A percentile compares a stretch with the other conserved stretches of the same genome.
phyloP scores from a whole-genome alignment of 352 stramenopile species.

The Pythium periplocum region DNA sequence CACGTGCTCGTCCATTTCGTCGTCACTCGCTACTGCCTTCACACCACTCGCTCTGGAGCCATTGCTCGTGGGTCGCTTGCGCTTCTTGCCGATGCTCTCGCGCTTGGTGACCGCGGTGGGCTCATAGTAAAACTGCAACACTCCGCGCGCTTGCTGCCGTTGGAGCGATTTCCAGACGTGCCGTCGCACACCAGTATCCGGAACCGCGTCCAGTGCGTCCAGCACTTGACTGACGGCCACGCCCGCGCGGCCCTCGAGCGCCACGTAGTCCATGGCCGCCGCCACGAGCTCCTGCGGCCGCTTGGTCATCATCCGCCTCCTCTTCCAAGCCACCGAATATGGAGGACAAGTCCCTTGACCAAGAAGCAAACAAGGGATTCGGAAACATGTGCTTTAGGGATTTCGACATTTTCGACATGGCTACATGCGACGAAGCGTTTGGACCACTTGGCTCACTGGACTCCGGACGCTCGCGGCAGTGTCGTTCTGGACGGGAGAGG shows the following conservation, averaged over 20 bases:
- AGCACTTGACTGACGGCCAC: slow-evolving; percentile 37
- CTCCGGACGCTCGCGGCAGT: slow-evolving; percentile 22
- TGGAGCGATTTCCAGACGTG: slow-evolving; percentile 54
- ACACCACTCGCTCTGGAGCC: slow-evolving; percentile 11
- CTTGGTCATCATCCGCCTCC: neutral
- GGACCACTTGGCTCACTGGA: slow-evolving; percentile 17
- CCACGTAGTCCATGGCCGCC: slow-evolving; percentile 55
- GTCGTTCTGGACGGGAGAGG: neutral
- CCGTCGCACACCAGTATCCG: slow-evolving; percentile 36
- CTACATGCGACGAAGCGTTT: slow-evolving; percentile 23
- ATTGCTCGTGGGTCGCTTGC: slow-evolving; percentile 31
- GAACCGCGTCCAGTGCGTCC: slow-evolving; percentile 28
- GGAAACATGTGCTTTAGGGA: too few species aligned
- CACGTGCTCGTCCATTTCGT: neutral
- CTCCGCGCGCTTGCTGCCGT: slow-evolving; percentile 30
- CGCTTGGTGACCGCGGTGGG: neutral
- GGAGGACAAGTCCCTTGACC: too few species aligned
- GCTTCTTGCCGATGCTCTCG: slow-evolving; percentile 37
- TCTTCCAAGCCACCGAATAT: too few species aligned
- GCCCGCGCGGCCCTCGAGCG: slow-evolving; percentile 46
- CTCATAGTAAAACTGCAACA: slow-evolving; percentile 45
- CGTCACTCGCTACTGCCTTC: slow-evolving; percentile 10
- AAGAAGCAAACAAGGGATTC: too few species aligned
- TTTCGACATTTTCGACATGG: slow-evolving; percentile 6
- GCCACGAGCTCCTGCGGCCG: slow-evolving; percentile 41